phyloP scores from a whole-genome alignment of 2,329 filamentous ascomycete species.

The Lasiodiplodia hormozganensis region DNA sequence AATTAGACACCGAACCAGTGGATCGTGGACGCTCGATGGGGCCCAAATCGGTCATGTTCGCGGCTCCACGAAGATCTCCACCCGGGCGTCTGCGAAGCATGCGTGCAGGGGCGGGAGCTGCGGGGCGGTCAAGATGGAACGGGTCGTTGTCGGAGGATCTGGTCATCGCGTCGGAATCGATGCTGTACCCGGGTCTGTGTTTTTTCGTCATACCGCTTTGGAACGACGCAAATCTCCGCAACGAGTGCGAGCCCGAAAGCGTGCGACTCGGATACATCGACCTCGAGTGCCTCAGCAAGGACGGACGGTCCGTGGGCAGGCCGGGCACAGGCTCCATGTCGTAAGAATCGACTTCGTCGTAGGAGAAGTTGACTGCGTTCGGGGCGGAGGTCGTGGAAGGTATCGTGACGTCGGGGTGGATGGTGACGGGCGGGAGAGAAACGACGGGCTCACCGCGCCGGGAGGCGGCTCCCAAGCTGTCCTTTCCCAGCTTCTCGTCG shows the following conservation, averaged over 20 bases:
- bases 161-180: constrained; percentile 59
- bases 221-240: constrained; percentile 66
- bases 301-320: constrained; percentile 18
- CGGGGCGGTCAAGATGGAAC: constrained; percentile 45
- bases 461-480: background rate
- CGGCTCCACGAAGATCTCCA: constrained; percentile 55
- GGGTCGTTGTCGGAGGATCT: constrained; percentile 52
- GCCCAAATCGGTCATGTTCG: constrained; percentile 56
- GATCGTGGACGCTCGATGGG: constrained; percentile 54
- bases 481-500: background rate
- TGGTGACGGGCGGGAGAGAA: constrained; percentile 27
- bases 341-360: background rate
- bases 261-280: constrained; percentile 40
- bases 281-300: constrained; percentile 40
- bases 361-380: background rate
- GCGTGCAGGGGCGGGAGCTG: constrained; percentile 38
- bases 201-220: constrained; percentile 62
- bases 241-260: constrained; percentile 45
- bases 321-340: constrained; percentile 10
- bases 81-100: constrained; percentile 57
- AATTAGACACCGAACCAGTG: constrained; percentile 54
- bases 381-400: background rate
- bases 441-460: constrained; percentile 3
- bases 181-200: constrained; percentile 63
- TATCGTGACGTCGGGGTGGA: constrained; percentile 15